phyloP scores from a whole-genome alignment of 2,329 filamentous ascomycete species.

The Meredithiella fracta region DNA sequence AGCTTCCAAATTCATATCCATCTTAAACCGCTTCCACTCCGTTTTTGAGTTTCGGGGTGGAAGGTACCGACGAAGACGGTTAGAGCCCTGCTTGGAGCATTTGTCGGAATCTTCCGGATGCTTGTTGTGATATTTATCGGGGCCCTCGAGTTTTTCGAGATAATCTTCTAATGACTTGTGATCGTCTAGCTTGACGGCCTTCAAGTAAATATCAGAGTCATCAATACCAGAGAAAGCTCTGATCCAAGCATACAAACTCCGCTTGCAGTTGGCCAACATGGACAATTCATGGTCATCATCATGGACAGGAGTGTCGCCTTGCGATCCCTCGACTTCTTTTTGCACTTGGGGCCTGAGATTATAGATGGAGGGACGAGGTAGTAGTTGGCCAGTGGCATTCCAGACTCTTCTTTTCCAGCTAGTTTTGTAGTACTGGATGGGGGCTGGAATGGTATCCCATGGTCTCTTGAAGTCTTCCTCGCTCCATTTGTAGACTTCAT shows the following conservation, averaged over 20 bases:
- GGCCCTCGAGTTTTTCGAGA: too few species aligned
- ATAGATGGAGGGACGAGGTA: background rate
- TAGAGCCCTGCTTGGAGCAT: background rate
- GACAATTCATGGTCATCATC: background rate
- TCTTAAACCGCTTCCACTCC: background rate
- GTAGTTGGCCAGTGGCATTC: background rate
- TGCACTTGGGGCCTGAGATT: background rate
- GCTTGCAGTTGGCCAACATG: too few species aligned
- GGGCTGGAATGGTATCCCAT: background rate
- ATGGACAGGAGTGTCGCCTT: background rate
- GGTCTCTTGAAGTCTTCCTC: constrained; percentile 18
- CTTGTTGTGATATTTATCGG: background rate
- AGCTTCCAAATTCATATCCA: background rate
- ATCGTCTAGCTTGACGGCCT: too few species aligned
- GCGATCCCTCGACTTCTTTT: background rate
- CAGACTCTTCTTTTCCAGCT: background rate
- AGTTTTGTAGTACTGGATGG: background rate
- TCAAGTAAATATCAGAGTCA: too few species aligned
- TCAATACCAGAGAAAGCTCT: too few species aligned
- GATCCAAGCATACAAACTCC: too few species aligned
- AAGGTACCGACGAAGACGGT: background rate
- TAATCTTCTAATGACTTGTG: too few species aligned
- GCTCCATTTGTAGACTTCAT: constrained; percentile 24
- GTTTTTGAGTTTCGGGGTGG: background rate
- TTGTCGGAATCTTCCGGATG: background rate